phyloP scores from a whole-genome alignment of 2,329 filamentous ascomycete species.

The Colletotrichum zoysiae region DNA sequence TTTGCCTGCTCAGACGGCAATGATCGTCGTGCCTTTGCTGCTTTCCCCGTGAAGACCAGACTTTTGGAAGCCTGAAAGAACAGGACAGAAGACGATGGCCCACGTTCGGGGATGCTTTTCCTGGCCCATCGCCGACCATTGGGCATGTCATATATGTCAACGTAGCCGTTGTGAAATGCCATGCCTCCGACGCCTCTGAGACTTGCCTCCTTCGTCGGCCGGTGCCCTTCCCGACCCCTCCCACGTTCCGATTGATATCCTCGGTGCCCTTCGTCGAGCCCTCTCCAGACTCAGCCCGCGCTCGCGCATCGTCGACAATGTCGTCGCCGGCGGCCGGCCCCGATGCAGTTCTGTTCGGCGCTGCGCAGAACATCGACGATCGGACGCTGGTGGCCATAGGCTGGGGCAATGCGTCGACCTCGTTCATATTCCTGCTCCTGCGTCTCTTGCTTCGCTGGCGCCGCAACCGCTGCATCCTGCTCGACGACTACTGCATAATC shows the following conservation, averaged over 20 bases:
- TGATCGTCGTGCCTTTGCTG: not conserved
- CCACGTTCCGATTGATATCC: not conserved
- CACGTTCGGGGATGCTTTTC: not conserved
- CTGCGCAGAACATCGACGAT: constrained; percentile 31
- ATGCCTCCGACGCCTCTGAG: not conserved
- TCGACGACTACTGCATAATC: constrained; percentile 51
- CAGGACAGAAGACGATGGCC: not conserved
- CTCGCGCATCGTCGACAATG: not conserved
- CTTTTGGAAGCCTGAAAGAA: not conserved
- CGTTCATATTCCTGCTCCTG: constrained; percentile 46
- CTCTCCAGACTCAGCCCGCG: not conserved
- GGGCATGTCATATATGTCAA: not conserved
- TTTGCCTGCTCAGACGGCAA: not conserved
- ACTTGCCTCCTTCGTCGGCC: too few species aligned
- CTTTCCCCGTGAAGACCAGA: not conserved
- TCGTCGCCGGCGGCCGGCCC: constrained; percentile 14
- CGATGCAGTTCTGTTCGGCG: constrained; percentile 37
- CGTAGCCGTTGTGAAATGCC: not conserved
- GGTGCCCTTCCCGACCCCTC: not conserved
- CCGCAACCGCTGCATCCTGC: constrained; percentile 40
- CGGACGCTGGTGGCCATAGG: constrained; percentile 46
- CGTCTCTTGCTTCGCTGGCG: constrained; percentile 48
- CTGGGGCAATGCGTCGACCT: constrained; percentile 48
- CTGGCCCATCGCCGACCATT: not conserved
- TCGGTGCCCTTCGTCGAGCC: not conserved